Evolutionary conservation across 306 rosid species (phyloP).

Genomic region (Malus fusca): DNA sequence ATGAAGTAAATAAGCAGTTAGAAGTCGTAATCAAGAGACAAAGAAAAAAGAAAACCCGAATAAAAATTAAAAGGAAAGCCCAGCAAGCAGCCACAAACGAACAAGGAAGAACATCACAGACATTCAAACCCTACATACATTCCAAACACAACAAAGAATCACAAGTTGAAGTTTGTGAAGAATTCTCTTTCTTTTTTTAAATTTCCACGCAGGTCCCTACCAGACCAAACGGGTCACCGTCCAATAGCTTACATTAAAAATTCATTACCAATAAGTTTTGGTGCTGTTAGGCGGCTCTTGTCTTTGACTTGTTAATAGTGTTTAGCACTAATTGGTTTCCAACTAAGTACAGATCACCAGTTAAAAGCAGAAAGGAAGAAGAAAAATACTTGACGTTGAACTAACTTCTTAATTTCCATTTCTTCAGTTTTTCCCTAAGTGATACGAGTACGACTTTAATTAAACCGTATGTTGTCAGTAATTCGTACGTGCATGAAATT

Average conservation of each 20-base stretch:
- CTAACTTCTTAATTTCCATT: not conserved
- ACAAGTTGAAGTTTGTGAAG: not conserved
- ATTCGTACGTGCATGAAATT: too few species aligned
- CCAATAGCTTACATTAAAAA: conserved; percentile 25
- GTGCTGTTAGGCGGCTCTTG: conserved; percentile 33
- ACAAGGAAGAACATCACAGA: not conserved
- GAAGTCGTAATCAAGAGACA: conserved; percentile 18
- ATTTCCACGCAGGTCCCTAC: conserved; percentile 26
- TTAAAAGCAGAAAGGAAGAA: not conserved
- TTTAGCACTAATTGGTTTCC: conserved; percentile 17
- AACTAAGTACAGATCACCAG: not conserved
- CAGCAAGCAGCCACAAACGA: conserved; percentile 17
- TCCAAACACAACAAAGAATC: conserved; percentile 21
- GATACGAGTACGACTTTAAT: too few species aligned
- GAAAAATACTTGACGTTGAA: not conserved
- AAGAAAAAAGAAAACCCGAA: not conserved
- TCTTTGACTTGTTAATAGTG: conserved; percentile 20
- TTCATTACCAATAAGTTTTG: conserved; percentile 14
- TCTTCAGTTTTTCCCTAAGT: not conserved
- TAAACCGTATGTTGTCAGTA: not conserved
- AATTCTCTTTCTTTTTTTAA: not conserved
- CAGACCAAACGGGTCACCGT: conserved; percentile 37
- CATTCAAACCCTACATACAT: conserved; percentile 31
- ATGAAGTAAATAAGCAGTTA: conserved; percentile 12
- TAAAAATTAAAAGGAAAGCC: not conserved